Evolutionary conservation across 129 eudicot species (phyloP), one percentile per base, ranked within the genome.

Genomic region (Kitagawia praeruptora): DNA sequence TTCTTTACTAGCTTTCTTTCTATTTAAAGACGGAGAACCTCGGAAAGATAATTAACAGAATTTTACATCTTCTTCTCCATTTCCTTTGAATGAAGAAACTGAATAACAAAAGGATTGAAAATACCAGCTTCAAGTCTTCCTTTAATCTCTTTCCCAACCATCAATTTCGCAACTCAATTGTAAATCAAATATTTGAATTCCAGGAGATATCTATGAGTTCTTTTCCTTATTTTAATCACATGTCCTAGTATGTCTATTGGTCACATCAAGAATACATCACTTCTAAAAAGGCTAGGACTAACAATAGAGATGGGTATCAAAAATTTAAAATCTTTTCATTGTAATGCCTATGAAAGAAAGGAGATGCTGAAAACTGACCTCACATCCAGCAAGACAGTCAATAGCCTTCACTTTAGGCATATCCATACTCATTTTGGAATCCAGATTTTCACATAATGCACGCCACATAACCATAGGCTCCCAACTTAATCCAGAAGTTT

Each of bases 401-500:
- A 92, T 87, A 66, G 97, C 94, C 84, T 92, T 91, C 81, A 93
- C 98, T 81, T 80, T 84, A 74, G 91, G 86, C 88, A 87, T 87
- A 31, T 85, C 89, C 44, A 86, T 80, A 70, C 89, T 83, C 56
- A 87, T 78, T 45, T 75, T 75, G 25, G 82, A 53, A 84, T 92
- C 92, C 48, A 76, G 47, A 69, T 80, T 87, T 74, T 90, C 93
- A 78, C 92, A 85, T 80, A 95, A 85, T 10, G 96, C 98, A 80
- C 98, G 97, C 94, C 87, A 87, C 98, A 92, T 95, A 19, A 95
- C 98, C 92, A 82, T 87, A 58, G 98, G 98, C 67, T 95, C 98
- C 98, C 98, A 95, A 80, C 98, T 95, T 74, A 95, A 86, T 10
- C 98, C 91, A 77, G 87, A 77, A 41, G 97, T 86, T 72, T 78